These are phyloP conservation scores for Acephala macrosclerotiorum DNA, from an alignment of 2,329 filamentous ascomycete genomes.

Conservation along the genomic window DNA sequence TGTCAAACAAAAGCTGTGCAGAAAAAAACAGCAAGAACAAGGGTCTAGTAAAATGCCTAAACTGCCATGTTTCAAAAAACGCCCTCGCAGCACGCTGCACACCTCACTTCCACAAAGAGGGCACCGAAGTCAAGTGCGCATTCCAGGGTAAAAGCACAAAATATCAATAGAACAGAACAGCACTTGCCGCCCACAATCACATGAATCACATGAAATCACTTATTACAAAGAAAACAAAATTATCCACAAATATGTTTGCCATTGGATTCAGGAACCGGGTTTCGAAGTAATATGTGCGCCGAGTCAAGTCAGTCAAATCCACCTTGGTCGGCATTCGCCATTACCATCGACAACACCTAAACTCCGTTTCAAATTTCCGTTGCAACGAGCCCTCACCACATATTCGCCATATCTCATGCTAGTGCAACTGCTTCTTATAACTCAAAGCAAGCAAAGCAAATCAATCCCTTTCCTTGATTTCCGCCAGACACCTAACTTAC, in stretches of 20 bases:
- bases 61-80: not conserved
- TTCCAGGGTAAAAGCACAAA: not conserved
- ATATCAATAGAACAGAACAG: not conserved
- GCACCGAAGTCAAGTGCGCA: too few species aligned
- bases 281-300: slow-evolving; percentile 21
- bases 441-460: not conserved
- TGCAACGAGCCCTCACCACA: slow-evolving; percentile 18
- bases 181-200: not conserved
- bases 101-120: too few species aligned
- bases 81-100: too few species aligned
- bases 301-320: not conserved
- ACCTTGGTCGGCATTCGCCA: not conserved
- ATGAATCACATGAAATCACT: not conserved
- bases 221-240: not conserved
- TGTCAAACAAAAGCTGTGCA: not conserved
- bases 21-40: not conserved
- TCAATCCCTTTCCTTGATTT: not conserved
- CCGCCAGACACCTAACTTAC: slow-evolving; percentile 6
- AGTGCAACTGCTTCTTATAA: not conserved
- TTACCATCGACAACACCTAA: slow-evolving; percentile 14
- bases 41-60: not conserved
- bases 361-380: slow-evolving; percentile 17
- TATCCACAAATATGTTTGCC: slow-evolving; percentile 1
- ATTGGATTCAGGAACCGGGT: slow-evolving; percentile 24
- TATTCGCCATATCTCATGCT: not conserved